Conservation (phyloP, 179 eudicot species). For the Actinidia arguta region DNA sequence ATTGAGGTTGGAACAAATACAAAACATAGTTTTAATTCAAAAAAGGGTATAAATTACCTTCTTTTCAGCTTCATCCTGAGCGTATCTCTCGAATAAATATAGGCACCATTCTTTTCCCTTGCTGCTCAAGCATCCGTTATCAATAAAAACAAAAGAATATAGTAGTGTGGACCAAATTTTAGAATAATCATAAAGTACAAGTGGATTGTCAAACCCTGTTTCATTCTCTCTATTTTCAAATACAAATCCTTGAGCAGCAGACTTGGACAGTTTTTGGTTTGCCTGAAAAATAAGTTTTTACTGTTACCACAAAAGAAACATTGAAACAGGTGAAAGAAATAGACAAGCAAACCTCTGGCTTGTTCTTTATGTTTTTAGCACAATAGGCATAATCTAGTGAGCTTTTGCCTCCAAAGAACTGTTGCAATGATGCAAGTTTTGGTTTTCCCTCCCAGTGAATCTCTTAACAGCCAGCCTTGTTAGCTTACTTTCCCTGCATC, state of each 20-base stretch:
- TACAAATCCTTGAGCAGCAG: slow-evolving; percentile 83
- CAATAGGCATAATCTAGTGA: slow-evolving; percentile 77
- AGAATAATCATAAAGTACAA: background rate
- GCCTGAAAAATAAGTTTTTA: slow-evolving; percentile 49
- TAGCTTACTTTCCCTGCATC: slow-evolving; percentile 74
- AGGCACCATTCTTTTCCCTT: no score
- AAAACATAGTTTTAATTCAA: background rate
- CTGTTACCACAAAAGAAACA: slow-evolving; percentile 16
- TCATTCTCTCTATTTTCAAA: slow-evolving; percentile 83
- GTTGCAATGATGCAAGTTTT: slow-evolving; percentile 81
- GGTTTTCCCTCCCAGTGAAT: slow-evolving; percentile 78
- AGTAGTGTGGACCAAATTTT: background rate
- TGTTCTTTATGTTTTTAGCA: slow-evolving; percentile 78
- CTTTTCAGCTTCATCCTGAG: slow-evolving; percentile 89
- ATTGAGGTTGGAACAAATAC: background rate
- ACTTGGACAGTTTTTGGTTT: slow-evolving; percentile 76
- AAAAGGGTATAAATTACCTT: no score
- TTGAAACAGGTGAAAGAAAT: background rate
- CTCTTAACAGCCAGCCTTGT: slow-evolving; percentile 76
- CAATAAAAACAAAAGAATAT: background rate
- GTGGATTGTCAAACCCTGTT: slow-evolving; percentile 60
- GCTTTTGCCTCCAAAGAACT: slow-evolving; percentile 72
- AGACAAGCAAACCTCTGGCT: slow-evolving; percentile 62
- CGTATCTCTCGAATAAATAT: slow-evolving; percentile 71
- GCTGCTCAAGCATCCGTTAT: no score